Evolutionary conservation across 768 basidiomycete genomes (phyloP).

Genomic region (Auricularia sp.): DNA sequence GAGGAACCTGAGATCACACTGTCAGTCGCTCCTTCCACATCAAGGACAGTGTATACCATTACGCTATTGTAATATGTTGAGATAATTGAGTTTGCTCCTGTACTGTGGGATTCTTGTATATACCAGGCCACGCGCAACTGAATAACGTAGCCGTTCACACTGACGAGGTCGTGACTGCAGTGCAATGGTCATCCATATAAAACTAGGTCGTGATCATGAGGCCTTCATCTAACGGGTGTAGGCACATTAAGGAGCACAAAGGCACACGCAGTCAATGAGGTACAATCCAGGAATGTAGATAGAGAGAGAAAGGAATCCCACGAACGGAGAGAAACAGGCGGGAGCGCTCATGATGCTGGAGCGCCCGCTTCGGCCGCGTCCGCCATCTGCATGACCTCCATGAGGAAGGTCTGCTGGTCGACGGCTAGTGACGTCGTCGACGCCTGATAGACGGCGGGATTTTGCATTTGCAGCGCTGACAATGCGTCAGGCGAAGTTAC

Average conservation of each 20-base stretch:
- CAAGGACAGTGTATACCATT: too few relatives aligned
- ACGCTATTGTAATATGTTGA: too few relatives aligned
- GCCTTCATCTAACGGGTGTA: too few relatives aligned
- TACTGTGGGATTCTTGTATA: too few relatives aligned
- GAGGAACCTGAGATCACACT: not conserved
- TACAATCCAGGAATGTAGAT: not conserved
- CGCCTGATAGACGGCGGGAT: slow-evolving; percentile 54
- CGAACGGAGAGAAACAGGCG: not conserved
- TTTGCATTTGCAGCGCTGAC: slow-evolving; percentile 68
- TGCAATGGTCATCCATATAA: too few relatives aligned
- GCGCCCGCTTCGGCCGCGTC: slow-evolving; percentile 27
- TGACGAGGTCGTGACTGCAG: too few relatives aligned
- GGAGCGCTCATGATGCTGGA: not conserved
- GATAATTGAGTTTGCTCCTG: too few relatives aligned
- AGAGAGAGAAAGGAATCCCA: not conserved
- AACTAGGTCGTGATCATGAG: too few relatives aligned
- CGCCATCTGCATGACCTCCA: slow-evolving; percentile 76
- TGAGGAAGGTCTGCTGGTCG: slow-evolving; percentile 70
- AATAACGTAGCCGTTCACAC: too few relatives aligned
- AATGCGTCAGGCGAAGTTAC: not conserved
- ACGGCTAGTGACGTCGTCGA: slow-evolving; percentile 61
- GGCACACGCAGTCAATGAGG: not conserved
- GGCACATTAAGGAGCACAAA: too few relatives aligned
- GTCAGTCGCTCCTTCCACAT: too few relatives aligned
- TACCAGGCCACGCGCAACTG: too few relatives aligned